phyloP scores from a whole-genome alignment of 164 flowering plant species.

The Saururus chinensis region DNA sequence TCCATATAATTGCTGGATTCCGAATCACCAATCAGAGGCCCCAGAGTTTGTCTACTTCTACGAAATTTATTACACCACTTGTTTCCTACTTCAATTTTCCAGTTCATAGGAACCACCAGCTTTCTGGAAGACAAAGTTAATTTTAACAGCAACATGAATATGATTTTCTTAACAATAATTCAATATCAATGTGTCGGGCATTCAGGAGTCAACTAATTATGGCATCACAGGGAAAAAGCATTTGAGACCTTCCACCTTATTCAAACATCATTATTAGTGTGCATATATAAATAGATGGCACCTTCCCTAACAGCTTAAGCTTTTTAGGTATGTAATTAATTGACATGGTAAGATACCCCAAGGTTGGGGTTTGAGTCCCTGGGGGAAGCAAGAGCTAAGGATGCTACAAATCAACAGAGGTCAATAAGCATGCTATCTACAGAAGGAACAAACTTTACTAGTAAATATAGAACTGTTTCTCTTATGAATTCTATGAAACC shows the following conservation, averaged over 20 bases:
- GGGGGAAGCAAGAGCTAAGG: background rate
- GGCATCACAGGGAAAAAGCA: too few species aligned
- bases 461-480: too few species aligned
- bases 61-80: conserved; percentile 21
- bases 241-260: background rate
- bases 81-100: conserved; percentile 31
- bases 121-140: conserved; percentile 19
- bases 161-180: background rate
- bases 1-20: conserved; percentile 39
- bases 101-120: conserved; percentile 54
- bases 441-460: too few species aligned
- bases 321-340: too few species aligned
- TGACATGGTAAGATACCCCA: background rate
- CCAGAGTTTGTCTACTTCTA: conserved; percentile 9
- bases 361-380: background rate
- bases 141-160: too few species aligned
- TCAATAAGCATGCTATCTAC: too few species aligned
- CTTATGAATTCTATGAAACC: too few species aligned
- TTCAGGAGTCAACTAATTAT: too few species aligned
- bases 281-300: too few species aligned
- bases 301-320: background rate
- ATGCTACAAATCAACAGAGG: too few species aligned
- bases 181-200: background rate
- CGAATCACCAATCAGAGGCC: conserved; percentile 1
- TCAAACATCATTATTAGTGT: too few species aligned